Percentiles rank a stretch among this genome's conserved stretches.
phyloP scores from a whole-genome alignment of 179 eudicot genomes.

The Gypsophila paniculata region DNA sequence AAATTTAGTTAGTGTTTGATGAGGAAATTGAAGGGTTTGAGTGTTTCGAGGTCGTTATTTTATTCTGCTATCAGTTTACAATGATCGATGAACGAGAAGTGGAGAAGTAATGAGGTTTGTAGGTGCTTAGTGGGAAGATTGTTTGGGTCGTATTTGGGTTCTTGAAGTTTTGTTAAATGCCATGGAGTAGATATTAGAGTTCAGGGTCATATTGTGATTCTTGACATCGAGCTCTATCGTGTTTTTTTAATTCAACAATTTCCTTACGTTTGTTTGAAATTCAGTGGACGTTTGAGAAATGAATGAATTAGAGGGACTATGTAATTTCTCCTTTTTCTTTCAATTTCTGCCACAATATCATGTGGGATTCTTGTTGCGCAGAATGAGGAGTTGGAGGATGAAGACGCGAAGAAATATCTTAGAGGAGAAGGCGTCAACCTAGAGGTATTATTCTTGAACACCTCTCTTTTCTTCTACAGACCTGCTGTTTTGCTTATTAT shows the following conservation, averaged over 20 bases:
- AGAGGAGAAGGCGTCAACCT: constrained; percentile 72
- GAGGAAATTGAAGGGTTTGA: no score
- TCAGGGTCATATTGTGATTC: neutral
- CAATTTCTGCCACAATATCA: neutral
- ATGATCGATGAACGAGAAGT: no score
- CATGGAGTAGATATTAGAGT: no score
- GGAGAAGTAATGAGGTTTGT: no score
- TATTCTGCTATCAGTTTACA: no score
- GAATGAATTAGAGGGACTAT: no score
- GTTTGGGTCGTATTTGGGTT: neutral
- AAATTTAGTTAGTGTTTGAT: no score
- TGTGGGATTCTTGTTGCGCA: constrained; percentile 19
- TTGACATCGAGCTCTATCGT: no score
- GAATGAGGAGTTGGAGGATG: constrained; percentile 53
- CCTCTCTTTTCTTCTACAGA: neutral
- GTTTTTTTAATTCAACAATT: neutral
- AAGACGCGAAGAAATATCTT: constrained; percentile 58
- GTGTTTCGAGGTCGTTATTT: no score
- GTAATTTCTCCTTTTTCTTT: neutral
- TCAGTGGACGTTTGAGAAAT: no score
- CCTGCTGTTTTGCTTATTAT: neutral
- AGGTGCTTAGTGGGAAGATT: neutral
- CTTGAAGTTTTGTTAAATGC: no score
- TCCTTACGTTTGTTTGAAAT: no score
- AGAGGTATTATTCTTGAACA: constrained; percentile 42